Evolutionary conservation across 1,139 yeast genomes (phyloP).

Genomic region (Saccharomyces hybrid): DNA sequence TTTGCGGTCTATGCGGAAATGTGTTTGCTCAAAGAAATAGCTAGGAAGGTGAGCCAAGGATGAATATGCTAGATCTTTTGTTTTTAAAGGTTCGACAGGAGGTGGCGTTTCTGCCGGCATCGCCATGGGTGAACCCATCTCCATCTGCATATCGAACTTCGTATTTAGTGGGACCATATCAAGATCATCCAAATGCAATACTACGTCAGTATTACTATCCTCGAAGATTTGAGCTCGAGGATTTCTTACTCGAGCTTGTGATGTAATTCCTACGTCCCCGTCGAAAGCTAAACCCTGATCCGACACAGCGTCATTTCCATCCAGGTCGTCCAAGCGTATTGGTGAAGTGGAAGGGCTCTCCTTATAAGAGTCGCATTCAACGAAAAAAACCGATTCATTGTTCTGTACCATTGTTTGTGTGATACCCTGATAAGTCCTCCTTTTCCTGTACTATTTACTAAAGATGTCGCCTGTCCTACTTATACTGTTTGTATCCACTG

Average conservation of each 20-base stretch:
- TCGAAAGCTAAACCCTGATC: background rate
- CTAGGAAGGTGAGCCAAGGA: background rate
- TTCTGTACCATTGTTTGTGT: background rate
- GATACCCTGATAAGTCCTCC: background rate
- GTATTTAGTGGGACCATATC: slow-evolving; percentile 10
- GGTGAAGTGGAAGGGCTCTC: background rate
- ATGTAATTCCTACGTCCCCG: background rate
- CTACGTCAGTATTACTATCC: background rate
- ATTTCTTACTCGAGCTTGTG: background rate
- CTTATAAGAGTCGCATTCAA: background rate
- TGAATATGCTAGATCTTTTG: background rate
- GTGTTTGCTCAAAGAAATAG: background rate
- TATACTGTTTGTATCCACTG: background rate
- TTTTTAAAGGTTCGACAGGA: background rate
- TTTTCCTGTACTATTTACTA: background rate
- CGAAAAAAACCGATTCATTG: background rate
- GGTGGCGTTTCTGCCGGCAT: background rate
- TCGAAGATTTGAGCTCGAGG: background rate
- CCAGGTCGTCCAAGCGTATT: background rate
- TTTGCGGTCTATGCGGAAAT: background rate
- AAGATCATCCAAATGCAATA: slow-evolving; percentile 9
- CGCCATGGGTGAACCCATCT: slow-evolving; percentile 8
- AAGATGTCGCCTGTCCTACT: background rate
- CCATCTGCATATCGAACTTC: slow-evolving; percentile 10
- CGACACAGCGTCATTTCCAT: background rate